A percentile compares a stretch with the other conserved stretches of the same genome.
phyloP scores from a whole-genome alignment of 306 rosid species.

The Sphenostylis stenocarpa region DNA sequence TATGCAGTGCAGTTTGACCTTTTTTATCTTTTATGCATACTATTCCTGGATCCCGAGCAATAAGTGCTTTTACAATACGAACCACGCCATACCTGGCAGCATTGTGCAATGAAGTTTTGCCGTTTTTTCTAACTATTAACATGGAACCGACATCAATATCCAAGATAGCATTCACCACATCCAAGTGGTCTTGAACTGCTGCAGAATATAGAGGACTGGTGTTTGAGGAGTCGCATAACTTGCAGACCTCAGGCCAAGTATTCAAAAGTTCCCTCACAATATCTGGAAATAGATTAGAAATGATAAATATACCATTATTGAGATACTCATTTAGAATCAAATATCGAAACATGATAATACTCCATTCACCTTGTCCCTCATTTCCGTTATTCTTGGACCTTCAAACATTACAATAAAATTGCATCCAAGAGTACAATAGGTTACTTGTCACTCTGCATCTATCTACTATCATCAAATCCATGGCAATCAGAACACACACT shows the following conservation, averaged over 20 bases:
- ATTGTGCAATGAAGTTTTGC: constrained; percentile 85
- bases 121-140: constrained; percentile 82
- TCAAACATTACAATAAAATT: background rate
- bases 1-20: constrained; percentile 93
- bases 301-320: background rate
- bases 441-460: constrained; percentile 2
- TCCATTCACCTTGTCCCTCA: background rate
- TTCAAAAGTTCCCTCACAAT: constrained; percentile 70
- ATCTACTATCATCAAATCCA: background rate
- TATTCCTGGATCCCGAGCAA: constrained; percentile 66
- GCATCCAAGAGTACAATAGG: background rate
- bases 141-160: constrained; percentile 63
- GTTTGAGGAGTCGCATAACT: constrained; percentile 66
- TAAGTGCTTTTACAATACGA: constrained; percentile 59
- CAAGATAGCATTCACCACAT: constrained; percentile 80
- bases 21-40: constrained; percentile 85
- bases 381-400: background rate
- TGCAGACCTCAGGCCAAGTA: constrained; percentile 79
- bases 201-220: constrained; percentile 93
- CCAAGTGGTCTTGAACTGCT: constrained; percentile 76
- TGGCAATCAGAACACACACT: background rate
- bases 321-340: background rate
- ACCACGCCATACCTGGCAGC: constrained; percentile 76
- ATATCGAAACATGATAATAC: background rate
- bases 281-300: constrained; percentile 50